Evolutionary conservation across 345 rosid species (phyloP).

Genomic region (Populus davidiana): DNA sequence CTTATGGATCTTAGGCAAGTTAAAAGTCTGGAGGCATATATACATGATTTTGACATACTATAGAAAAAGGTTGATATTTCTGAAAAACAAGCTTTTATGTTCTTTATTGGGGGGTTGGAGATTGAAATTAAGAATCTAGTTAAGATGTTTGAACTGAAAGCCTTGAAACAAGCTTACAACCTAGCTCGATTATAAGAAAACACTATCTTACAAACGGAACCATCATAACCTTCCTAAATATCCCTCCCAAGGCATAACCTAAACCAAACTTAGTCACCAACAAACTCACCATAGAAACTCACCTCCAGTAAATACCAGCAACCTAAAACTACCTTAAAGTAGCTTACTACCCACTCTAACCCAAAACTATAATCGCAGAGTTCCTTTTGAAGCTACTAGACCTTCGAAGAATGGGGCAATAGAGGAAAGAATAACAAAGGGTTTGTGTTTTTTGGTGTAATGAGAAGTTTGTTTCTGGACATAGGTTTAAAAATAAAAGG

Average conservation of each 20-base stretch:
- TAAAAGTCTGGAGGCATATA: no score
- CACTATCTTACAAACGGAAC: no score
- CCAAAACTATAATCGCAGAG: neutral
- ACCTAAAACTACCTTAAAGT: neutral
- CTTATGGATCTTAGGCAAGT: neutral
- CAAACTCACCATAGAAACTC: neutral
- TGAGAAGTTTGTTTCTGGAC: neutral
- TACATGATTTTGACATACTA: neutral
- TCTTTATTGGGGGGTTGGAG: neutral
- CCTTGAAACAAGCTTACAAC: neutral
- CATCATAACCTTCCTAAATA: neutral
- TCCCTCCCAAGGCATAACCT: neutral
- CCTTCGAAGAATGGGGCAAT: neutral
- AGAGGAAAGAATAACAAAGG: neutral
- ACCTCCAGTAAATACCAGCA: neutral
- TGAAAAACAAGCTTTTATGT: neutral
- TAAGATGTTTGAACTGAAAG: neutral
- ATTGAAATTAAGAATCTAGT: neutral
- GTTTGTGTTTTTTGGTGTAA: neutral
- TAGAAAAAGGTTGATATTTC: no score
- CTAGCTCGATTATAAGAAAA: neutral
- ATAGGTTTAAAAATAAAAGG: neutral
- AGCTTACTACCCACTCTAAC: neutral
- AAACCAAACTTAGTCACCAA: neutral
- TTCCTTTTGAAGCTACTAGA: neutral